A percentile compares a stretch with the other conserved stretches of the same genome.
These are phyloP conservation scores for Coniella lustricola DNA, from an alignment of 2,329 filamentous ascomycete genomes.

Conservation along the genomic window DNA sequence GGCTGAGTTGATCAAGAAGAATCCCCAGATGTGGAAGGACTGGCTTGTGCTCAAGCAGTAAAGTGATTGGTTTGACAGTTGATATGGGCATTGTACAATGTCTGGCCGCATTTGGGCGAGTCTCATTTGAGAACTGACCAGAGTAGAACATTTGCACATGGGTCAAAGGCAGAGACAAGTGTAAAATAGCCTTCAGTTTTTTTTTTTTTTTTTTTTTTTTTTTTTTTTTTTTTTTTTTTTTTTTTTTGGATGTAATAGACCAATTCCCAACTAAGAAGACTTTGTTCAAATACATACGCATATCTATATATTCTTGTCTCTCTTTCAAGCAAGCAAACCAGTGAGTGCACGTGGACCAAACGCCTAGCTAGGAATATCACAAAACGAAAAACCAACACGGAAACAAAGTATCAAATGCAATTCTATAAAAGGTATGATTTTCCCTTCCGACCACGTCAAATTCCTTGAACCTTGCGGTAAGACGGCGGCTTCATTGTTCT, in stretches of 20 bases:
- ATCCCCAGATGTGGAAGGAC: conserved; percentile 28
- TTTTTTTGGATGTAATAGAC: not conserved
- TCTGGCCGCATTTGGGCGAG: too few species aligned
- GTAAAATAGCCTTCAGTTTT: too few species aligned
- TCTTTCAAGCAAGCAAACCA: not conserved
- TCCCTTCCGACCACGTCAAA: conserved; percentile 33
- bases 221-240: too few species aligned
- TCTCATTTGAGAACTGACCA: too few species aligned
- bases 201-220: too few species aligned
- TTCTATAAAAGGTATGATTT: not conserved
- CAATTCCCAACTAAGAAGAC: not conserved
- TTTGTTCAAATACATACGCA: conserved; percentile 6
- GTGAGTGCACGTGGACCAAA: conserved; percentile 6
- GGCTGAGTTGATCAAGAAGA: conserved; percentile 47
- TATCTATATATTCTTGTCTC: not conserved
- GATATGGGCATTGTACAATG: not conserved
- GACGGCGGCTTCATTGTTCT: conserved; percentile 84
- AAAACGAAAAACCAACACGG: conserved; percentile 2
- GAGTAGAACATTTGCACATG: too few species aligned
- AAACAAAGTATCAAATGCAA: too few species aligned
- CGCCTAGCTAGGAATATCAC: conserved; percentile 15
- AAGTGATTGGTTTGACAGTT: not conserved
- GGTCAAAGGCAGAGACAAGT: too few species aligned
- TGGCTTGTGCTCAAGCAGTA: conserved; percentile 50
- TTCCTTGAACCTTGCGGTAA: conserved; percentile 84